Base-by-base conservation (phyloP, 2,329 filamentous ascomycete genomes). In the Colletotrichum trifolii region DNA sequence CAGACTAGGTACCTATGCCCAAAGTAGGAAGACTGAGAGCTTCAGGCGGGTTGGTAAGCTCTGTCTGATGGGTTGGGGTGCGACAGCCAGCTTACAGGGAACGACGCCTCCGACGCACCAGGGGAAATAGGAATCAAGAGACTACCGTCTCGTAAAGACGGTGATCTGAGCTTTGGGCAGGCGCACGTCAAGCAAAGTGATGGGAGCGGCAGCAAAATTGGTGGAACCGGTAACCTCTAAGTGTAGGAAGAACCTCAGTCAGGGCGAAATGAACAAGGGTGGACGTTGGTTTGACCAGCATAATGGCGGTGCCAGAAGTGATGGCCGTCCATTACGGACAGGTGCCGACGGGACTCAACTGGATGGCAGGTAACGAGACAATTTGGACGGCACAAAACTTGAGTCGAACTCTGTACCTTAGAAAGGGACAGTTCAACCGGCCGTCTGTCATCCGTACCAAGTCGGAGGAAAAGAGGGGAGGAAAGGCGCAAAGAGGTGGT, bases 361-460 rank as follows among this genome's bases (percentile, higher is more conserved):
- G 53, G 62, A 55, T 65, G 62, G 58, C 62, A 61, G 57, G 60
- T 43, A 46, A 57, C 46, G 56, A 34, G 45, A 54, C 48, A 11
- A 35, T 34, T 35, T 33, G 15, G 25, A 25, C 46, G 25, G 48
- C 34, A 53, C 4, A 25, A 25, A 25, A 25, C 25, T 25, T 25
- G 25, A 25, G 25, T 25, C 25, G 52, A 65, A 65, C 62, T 50
- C 46, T n/a, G 52, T 40, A n/a, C n/a, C n/a, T n/a, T n/a, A 36
- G 57, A 34, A 43, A 42, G 45, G 57, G 11, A 13, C 52, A 61
- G 62, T 56, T 47, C 47, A 49, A 34, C 25, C 25, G 1, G 54
- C 35, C 48, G 54, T 53, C 36, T 10, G 34, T 13, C 15, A 33
- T 48, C 25, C 25, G 25, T 25, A 25, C 52, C 36, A 35, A 33